Base-by-base conservation (phyloP, 2,329 filamentous ascomycete genomes). In the Talaromyces sp. region DNA sequence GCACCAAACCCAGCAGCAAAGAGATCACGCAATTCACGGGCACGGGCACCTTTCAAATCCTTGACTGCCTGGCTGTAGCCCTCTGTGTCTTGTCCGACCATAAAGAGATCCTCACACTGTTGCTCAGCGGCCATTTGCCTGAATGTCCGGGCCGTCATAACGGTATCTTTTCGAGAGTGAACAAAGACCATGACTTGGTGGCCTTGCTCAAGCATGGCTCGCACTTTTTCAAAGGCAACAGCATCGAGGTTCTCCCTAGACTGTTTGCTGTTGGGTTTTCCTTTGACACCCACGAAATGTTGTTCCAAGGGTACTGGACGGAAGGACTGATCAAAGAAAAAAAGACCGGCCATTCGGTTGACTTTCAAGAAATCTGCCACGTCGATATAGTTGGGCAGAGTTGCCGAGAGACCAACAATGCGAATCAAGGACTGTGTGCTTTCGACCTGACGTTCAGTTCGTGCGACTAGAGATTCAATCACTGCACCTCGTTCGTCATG, bases 111-210 rank as follows among this genome's bases (percentile, higher is more conserved):
- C 11, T 88, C 81, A 68, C 90, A 92, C 50, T 87, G 85, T 45
- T 96, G 85, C 39, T 98, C 93, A 2, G 88, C 82, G 1, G 95
- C 95, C 82, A 95, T 93, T 70, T 97, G 89, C 67, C 91, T 88
- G 31, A 99, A 82, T 81, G 90, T 92, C 69, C 91, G 90, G 54
- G 95, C 93, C 1, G 94, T 96, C 67, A 90, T 86, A 69, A 96
- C 87, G 0, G 96, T 99, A 71, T 99, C 96, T 74, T 96, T 93
- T 31, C 95, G 86, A 0, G 94, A 97, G 76, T 99, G 96, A 11
- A 99, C 96, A 76, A 99, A 99, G 0, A 99, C 94, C 96, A 99
- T 99, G 69, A 99, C 86, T 76, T 99, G 95, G 73, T 99, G 95
- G n/a, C 91, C 93, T 66, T 84, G 83, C 73, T 93, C 87, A 3